Evolutionary conservation across 1,284 basidiomycete species (phyloP).

Genomic region (Inonotus hispidus): DNA sequence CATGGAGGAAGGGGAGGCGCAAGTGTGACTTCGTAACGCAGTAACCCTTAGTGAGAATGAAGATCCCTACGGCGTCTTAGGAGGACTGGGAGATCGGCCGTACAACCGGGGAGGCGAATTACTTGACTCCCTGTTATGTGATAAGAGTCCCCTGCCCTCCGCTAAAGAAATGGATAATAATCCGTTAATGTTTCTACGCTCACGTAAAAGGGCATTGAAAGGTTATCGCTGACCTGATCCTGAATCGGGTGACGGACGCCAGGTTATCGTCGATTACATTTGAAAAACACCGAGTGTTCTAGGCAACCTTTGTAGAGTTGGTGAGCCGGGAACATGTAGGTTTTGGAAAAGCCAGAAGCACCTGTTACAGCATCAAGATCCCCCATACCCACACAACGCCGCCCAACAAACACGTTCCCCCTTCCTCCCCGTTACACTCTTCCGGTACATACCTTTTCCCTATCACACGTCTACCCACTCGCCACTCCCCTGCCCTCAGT

Average conservation of each 20-base stretch:
- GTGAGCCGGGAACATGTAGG: neutral
- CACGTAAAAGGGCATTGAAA: too few relatives aligned
- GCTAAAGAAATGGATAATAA: too few relatives aligned
- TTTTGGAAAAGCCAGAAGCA: neutral
- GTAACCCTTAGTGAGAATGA: neutral
- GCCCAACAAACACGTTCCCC: neutral
- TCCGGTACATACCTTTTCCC: neutral
- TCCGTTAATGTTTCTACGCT: too few relatives aligned
- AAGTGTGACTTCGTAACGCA: neutral
- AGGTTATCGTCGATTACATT: too few relatives aligned
- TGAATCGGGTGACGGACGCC: too few relatives aligned
- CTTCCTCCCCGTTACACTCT: neutral
- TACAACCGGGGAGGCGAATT: neutral
- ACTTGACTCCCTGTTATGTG: neutral
- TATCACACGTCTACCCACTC: too few relatives aligned
- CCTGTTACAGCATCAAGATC: neutral
- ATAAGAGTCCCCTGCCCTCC: too few relatives aligned
- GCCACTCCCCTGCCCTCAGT: too few relatives aligned
- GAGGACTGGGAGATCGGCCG: neutral
- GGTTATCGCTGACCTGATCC: too few relatives aligned
- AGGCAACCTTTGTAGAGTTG: too few relatives aligned
- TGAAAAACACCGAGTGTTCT: too few relatives aligned
- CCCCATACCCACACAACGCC: neutral
- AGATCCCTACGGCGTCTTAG: neutral
- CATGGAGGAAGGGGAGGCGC: neutral